Base-by-base conservation (phyloP, 2,329 filamentous ascomycete species). In the Aspergillus jensenii region DNA sequence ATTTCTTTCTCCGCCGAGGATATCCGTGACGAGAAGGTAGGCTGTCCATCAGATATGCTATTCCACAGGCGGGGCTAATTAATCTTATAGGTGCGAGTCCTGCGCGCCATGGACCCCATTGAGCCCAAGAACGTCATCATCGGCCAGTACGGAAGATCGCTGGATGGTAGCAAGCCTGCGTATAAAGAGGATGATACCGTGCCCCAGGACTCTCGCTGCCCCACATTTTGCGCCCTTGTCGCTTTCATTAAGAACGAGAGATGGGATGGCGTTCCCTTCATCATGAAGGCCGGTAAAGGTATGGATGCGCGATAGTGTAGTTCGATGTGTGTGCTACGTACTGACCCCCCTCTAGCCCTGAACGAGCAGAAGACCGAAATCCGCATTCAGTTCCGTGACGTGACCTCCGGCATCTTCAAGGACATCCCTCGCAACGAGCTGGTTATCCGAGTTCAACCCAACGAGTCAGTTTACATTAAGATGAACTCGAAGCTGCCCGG, bases 331-430 rank as follows among this genome's bases (percentile, higher is more conserved):
- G 23, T 44, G 12, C 17, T 11, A 39, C 19, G 17, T 48, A 41
- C 68, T 72, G 39, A 71, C 63, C 43, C 37, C 41, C 11, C 44
- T 52, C 27, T 58, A 82, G 93, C 95, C 45, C 83, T 99, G 64
- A 99, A 99, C 77, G 95, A 99, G 84, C 95, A 99, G 77, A 99
- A 99, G 87, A 99, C 95, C 14, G 95, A 99, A 81, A 95, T 99
- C 67, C 90, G 95, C 72, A 96, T 99, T 69, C 95, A 99, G 78
- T 99, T 97, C 88, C 96, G 96, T 84, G 95, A 99, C 74, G 95
- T 99, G 65, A 98, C 95, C 21, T 97, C 93, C 49, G 95, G 96
- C 67, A 99, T 99, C 78, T 99, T 99, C 83, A 98, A 98, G 85
- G 93, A 99, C 76, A 99, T 99, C 73, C 96, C 95, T 59, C 90